Percentiles rank a stretch among this genome's conserved stretches.
phyloP scores from a whole-genome alignment of 139 green algal species.

The Micractinium sp. region DNA sequence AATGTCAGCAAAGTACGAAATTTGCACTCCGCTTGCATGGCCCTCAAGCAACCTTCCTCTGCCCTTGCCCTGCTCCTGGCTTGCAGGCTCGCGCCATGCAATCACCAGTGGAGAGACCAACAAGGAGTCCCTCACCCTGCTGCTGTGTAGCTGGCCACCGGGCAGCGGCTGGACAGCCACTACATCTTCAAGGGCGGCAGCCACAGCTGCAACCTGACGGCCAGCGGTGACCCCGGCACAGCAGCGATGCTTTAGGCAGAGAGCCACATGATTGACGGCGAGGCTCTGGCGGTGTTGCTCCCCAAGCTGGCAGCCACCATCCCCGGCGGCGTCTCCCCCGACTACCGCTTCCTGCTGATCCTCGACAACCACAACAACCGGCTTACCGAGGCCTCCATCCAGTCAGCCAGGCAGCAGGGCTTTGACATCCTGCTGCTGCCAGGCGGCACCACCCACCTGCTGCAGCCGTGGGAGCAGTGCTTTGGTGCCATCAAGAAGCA shows the following conservation, averaged over 20 bases:
- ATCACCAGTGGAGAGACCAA: background rate
- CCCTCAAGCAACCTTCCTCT: background rate
- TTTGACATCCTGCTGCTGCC: slow-evolving; percentile 17
- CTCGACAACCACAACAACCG: slow-evolving; percentile 1
- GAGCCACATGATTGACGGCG: background rate
- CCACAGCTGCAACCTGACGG: background rate
- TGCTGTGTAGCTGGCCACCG: background rate
- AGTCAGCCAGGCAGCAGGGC: background rate
- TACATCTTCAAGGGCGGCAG: background rate
- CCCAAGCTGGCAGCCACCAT: background rate
- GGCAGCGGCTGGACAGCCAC: background rate
- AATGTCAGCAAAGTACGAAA: background rate
- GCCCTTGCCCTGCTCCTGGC: too few relatives aligned
- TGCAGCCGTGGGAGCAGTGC: slow-evolving; percentile 2
- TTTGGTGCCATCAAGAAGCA: background rate
- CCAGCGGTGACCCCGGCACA: background rate
- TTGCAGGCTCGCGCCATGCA: background rate
- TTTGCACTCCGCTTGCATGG: background rate
- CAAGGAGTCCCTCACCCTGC: background rate
- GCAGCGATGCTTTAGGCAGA: background rate
- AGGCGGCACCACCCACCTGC: background rate
- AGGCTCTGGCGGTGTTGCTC: background rate
- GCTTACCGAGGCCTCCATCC: background rate
- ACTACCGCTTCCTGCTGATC: background rate
- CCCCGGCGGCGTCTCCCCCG: background rate